These are phyloP conservation scores for Sarocladium strictum DNA, from an alignment of 2,329 filamentous ascomycete genomes.

Conservation along the genomic window DNA sequence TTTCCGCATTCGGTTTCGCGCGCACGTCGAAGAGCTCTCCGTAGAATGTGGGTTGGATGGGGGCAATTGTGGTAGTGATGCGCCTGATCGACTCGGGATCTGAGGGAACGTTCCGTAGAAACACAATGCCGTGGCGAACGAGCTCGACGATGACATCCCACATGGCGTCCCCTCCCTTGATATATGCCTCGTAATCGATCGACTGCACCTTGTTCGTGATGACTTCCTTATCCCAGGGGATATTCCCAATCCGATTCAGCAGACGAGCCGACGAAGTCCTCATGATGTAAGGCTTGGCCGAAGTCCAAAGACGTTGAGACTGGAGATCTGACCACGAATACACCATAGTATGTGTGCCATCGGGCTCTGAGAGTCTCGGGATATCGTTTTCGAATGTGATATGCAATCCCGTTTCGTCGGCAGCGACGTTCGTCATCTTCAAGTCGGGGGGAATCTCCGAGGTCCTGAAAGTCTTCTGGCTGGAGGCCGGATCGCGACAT, in stretches of 20 bases:
- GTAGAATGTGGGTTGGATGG: conserved; percentile 82
- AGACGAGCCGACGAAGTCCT: neutral
- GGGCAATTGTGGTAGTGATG: conserved; percentile 69
- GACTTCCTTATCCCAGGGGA: conserved; percentile 33
- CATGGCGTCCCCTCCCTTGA: conserved; percentile 52
- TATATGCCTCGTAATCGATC: conserved; percentile 67
- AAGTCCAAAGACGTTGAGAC: neutral
- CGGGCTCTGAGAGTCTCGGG: conserved; percentile 17
- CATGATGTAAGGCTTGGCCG: neutral
- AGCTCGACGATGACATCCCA: conserved; percentile 58
- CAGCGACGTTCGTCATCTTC: conserved; percentile 22
- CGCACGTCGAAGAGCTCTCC: conserved; percentile 86
- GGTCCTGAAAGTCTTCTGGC: conserved; percentile 49
- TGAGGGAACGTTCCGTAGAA: conserved; percentile 68
- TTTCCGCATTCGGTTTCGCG: conserved; percentile 75
- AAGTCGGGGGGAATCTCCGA: conserved; percentile 32
- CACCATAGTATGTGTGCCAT: conserved; percentile 25
- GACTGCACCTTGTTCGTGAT: conserved; percentile 36
- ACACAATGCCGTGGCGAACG: conserved; percentile 63
- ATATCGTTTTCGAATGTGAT: conserved; percentile 55
- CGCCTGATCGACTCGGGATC: conserved; percentile 58
- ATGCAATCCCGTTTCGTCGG: conserved; percentile 36
- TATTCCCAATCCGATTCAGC: neutral
- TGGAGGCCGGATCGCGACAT: conserved; percentile 53
- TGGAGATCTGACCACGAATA: conserved; percentile 32